These are phyloP conservation scores for Cercophora newfieldiana DNA, from an alignment of 495 filamentous ascomycete genomes.

Conservation along the genomic window DNA sequence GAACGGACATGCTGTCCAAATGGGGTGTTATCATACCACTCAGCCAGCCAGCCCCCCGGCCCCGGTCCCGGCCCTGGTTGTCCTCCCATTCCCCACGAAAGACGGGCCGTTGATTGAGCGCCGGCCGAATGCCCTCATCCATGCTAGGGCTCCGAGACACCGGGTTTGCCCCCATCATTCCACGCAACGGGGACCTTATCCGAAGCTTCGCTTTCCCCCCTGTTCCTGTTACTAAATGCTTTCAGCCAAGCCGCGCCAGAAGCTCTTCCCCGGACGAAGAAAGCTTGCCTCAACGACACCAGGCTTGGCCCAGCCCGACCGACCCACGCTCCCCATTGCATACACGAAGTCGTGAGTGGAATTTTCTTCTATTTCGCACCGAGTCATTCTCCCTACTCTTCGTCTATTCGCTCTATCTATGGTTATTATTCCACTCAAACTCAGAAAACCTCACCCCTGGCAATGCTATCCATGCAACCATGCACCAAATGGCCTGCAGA, in stretches of 20 bases:
- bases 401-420: neutral
- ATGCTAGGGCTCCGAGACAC: neutral
- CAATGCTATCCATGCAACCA: neutral
- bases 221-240: neutral
- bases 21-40: neutral
- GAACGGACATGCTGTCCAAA: neutral
- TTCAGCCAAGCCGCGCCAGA: neutral
- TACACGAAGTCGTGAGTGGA: too few relatives aligned
- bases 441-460: neutral
- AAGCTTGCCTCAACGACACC: neutral
- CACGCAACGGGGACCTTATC: neutral
- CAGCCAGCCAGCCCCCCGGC: neutral
- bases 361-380: neutral
- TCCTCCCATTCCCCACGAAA: neutral
- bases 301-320: too few relatives aligned
- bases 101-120: neutral
- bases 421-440: too few relatives aligned
- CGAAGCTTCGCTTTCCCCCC: neutral
- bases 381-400: neutral
- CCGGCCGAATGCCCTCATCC: neutral
- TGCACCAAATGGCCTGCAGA: neutral
- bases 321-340: too few relatives aligned
- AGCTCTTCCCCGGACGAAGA: neutral
- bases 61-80: neutral
- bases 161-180: neutral